A percentile compares a stretch with the other conserved stretches of the same genome.
Conservation (phyloP, 108 stramenopile species). For the Parietichytrium sp. region DNA sequence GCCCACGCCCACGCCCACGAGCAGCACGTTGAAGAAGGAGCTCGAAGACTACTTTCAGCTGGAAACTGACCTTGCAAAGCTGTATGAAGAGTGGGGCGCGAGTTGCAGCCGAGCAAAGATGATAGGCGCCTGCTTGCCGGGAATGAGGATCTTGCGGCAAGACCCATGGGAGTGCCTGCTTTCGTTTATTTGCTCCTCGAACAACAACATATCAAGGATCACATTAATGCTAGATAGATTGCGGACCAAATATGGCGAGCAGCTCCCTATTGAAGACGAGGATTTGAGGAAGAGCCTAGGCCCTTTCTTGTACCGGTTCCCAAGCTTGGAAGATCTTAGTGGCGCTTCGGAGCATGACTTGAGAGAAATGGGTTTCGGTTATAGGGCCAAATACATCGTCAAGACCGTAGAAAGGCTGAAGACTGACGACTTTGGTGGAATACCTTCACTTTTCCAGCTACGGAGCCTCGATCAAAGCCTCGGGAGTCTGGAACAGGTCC, state of each 20-base stretch:
- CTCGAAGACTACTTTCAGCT: constrained; percentile 11
- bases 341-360: constrained; percentile 61
- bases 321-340: constrained; percentile 64
- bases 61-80: constrained; percentile 47
- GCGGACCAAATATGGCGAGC: constrained; percentile 71
- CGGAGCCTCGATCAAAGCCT: constrained; percentile 48
- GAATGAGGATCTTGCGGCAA: constrained; percentile 82
- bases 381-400: constrained; percentile 85
- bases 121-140: constrained; percentile 74
- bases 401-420: constrained; percentile 58
- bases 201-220: constrained; percentile 98
- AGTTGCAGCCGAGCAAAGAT: constrained; percentile 60
- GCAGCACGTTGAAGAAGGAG: too few species aligned
- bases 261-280: constrained; percentile 53
- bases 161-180: constrained; percentile 92
- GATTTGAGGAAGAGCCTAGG: neutral
- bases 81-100: constrained; percentile 75
- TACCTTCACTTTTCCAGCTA: constrained; percentile 50
- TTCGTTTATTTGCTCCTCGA: constrained; percentile 93
- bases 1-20: too few species aligned
- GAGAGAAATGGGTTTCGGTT: constrained; percentile 82
- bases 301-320: constrained; percentile 71
- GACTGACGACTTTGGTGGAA: constrained; percentile 61
- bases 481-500: constrained; percentile 53
- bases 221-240: constrained; percentile 78